Conservation (phyloP, 805 yeast species). For the Candida maesae region DNA sequence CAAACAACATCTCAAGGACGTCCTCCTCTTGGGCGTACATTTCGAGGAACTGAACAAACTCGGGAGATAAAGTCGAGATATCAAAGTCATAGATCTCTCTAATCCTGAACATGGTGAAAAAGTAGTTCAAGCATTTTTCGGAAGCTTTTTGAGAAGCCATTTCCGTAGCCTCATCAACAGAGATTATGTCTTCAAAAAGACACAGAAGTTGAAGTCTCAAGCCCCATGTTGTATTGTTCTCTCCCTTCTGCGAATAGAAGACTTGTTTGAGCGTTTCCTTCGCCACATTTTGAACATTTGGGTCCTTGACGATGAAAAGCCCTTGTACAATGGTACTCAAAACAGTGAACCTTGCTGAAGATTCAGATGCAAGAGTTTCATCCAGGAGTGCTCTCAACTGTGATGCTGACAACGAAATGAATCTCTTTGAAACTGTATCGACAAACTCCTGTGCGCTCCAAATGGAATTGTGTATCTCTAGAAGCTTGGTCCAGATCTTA, state of each 20-base stretch:
- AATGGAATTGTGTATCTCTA: constrained; percentile 7
- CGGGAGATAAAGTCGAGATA: constrained; percentile 14
- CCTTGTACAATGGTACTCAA: constrained; percentile 38
- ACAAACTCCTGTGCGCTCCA: constrained; percentile 30
- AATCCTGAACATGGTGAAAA: constrained; percentile 44
- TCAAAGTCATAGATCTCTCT: constrained; percentile 41
- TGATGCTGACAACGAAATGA: constrained; percentile 42
- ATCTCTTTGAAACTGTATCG: constrained; percentile 35
- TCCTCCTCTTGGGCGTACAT: constrained; percentile 12
- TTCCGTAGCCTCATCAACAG: constrained; percentile 23
- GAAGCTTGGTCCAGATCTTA: constrained; percentile 37
- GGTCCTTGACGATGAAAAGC: constrained; percentile 33
- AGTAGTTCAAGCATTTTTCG: constrained; percentile 16
- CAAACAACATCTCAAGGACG: constrained; percentile 29
- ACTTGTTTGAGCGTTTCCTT: constrained; percentile 25
- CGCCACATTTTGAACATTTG: constrained; percentile 23
- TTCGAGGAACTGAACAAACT: constrained; percentile 27
- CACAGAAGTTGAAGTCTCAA: constrained; percentile 44
- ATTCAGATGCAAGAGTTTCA: constrained; percentile 15
- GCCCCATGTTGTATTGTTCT: constrained; percentile 37
- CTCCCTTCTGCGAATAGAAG: constrained; percentile 20
- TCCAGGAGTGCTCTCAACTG: constrained; percentile 36
- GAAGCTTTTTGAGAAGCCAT: constrained; percentile 5
- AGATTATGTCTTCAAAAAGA: constrained; percentile 39
- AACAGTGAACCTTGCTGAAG: constrained; percentile 20